Percentiles rank a stretch among this genome's conserved stretches.
Evolutionary conservation across 108 stramenopile species (phyloP).

Genomic region (Skeletonema potamos): DNA sequence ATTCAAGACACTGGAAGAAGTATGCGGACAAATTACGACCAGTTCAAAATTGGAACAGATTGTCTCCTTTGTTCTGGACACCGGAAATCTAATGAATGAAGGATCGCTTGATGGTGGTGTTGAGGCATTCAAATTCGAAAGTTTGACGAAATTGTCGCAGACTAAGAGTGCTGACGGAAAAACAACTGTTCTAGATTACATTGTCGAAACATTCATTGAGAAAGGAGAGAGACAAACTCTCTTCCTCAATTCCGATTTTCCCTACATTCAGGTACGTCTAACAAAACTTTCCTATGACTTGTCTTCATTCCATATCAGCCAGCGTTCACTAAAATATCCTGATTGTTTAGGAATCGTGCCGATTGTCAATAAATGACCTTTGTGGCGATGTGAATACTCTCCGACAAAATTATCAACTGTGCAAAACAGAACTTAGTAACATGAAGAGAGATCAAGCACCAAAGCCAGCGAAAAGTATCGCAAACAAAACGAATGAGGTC

Average conservation of each 20-base stretch:
- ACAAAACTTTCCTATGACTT: background rate
- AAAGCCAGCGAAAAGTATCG: slow-evolving; percentile 20
- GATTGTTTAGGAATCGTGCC: slow-evolving; percentile 51
- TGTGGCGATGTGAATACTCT: slow-evolving; percentile 58
- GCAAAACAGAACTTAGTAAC: slow-evolving; percentile 63
- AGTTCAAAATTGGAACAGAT: slow-evolving; percentile 80
- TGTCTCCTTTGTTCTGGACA: slow-evolving; percentile 83
- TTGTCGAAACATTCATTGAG: slow-evolving; percentile 76
- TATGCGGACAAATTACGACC: slow-evolving; percentile 76
- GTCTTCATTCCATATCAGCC: background rate
- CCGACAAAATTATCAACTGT: slow-evolving; percentile 49
- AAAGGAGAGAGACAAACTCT: slow-evolving; percentile 67
- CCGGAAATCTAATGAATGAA: slow-evolving; percentile 93
- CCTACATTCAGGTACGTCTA: slow-evolving; percentile 57
- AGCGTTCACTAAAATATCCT: background rate
- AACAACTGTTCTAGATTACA: slow-evolving; percentile 93
- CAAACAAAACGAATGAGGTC: slow-evolving; percentile 19
- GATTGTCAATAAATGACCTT: slow-evolving; percentile 68
- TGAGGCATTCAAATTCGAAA: slow-evolving; percentile 93
- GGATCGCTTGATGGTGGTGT: slow-evolving; percentile 82
- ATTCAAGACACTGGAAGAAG: slow-evolving; percentile 63
- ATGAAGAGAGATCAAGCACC: slow-evolving; percentile 59
- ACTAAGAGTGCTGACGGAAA: slow-evolving; percentile 94
- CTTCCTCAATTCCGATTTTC: slow-evolving; percentile 62
- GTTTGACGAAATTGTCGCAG: slow-evolving; percentile 84